Percentiles rank a stretch among this genome's conserved stretches.
These are phyloP conservation scores for Myxozyma geophila DNA, from an alignment of 805 yeast species.

Conservation along the genomic window DNA sequence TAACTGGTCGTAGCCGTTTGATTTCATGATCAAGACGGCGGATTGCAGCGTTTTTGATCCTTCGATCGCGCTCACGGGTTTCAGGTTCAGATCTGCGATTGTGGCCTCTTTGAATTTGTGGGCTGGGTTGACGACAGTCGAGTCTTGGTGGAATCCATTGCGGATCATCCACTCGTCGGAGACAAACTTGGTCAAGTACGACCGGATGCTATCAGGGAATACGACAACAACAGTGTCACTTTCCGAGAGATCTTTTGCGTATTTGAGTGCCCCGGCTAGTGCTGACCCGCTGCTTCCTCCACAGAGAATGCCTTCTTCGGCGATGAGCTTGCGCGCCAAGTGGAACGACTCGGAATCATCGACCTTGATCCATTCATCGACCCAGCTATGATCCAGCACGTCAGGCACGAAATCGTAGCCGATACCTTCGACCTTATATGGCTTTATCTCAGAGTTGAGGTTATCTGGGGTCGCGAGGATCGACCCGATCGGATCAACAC, in stretches of 20 bases:
- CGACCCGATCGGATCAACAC: conserved; percentile 88
- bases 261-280: conserved; percentile 74
- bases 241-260: conserved; percentile 69
- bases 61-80: conserved; percentile 78
- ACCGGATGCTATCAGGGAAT: conserved; percentile 85
- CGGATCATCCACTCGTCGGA: conserved; percentile 90
- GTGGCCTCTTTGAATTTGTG: conserved; percentile 56
- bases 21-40: conserved; percentile 71
- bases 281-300: conserved; percentile 93
- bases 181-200: conserved; percentile 83
- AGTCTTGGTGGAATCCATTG: conserved; percentile 57
- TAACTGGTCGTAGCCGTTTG: conserved; percentile 81
- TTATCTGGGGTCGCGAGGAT: conserved; percentile 79
- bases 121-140: conserved; percentile 28
- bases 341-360: conserved; percentile 80
- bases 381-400: conserved; percentile 65
- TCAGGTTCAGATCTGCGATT: conserved; percentile 70
- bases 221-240: conserved; percentile 77
- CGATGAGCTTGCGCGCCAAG: conserved; percentile 78
- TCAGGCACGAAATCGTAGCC: conserved; percentile 90
- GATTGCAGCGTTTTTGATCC: conserved; percentile 61
- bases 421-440: conserved; percentile 85
- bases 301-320: conserved; percentile 83
- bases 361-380: conserved; percentile 84
- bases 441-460: conserved; percentile 60